Evolutionary conservation across 805 yeast species (phyloP), one percentile per base, ranked within the genome.

Genomic region (Metschnikowia amazonensis): DNA sequence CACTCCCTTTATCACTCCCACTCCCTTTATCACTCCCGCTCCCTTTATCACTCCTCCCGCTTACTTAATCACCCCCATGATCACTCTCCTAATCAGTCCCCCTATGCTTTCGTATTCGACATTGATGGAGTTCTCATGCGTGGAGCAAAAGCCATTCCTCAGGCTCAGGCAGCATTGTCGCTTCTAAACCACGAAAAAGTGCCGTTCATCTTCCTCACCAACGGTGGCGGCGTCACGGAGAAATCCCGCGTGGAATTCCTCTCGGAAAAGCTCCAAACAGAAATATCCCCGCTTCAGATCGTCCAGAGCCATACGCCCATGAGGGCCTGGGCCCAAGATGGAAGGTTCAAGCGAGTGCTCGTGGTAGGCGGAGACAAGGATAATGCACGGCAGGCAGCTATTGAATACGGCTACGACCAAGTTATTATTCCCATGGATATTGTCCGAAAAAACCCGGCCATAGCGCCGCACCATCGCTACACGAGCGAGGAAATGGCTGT

Each of bases 241-340:
- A 49, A 57, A 4, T 74, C 71, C n/a, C 69, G 96, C 36, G 80
- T 81, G 2, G 67, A 70, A 2, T 75, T 73, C 28, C 61, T 87
- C 3, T 72, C 80, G 2, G 57, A 67, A 7, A 64, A 64, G 29
- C 63, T 85, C 43, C 73, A 67, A 6, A 59, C 65, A 1, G 67
- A 70, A 1, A 63, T 84, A n/a, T 66, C 76, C 24, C 75, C 80
- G 2, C 63, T 71, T 36, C 96, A 89, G 57, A 70, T 90, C 36
- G 81, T 90, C 14, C 95, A 86, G 63, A 81, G 92, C 32, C 97
- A 90, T 61, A 89, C 97, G 0, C 97, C 97, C 0, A 81, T 84
- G 74, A 77, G 76, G 52, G 75, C 82, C 0, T 66, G 86, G 42
- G 78, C 75, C 4, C 65, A 70, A 8, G 69, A 74, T 38, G 58